These are phyloP conservation scores for Colletotrichum chlorophyti DNA, from an alignment of 2,329 filamentous ascomycete species.

Conservation along the genomic window DNA sequence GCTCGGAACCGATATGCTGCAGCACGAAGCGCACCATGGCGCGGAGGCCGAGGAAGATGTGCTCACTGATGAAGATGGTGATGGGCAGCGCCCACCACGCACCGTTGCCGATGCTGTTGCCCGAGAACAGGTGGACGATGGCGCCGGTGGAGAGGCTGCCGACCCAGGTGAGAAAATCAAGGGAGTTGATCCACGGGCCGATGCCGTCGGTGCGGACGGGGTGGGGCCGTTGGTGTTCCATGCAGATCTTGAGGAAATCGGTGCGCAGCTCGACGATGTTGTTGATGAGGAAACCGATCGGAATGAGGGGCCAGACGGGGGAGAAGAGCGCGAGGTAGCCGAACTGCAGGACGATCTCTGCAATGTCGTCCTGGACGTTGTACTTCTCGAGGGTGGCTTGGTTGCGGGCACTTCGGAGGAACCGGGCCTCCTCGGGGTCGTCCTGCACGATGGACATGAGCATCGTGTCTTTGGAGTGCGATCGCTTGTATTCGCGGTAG, in stretches of 20 bases:
- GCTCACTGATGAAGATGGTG: conserved; percentile 76
- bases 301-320: conserved; percentile 77
- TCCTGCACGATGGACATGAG: conserved; percentile 60
- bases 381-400: conserved; percentile 73
- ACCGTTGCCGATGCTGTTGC: conserved; percentile 59
- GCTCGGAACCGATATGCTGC: conserved; percentile 45
- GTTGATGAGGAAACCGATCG: conserved; percentile 76
- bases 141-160: conserved; percentile 76
- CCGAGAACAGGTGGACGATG: conserved; percentile 75
- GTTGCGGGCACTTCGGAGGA: conserved; percentile 68
- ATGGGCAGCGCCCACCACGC: conserved; percentile 72
- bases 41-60: conserved; percentile 71
- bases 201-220: conserved; percentile 76
- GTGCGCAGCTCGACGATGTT: conserved; percentile 81
- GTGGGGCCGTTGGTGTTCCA: conserved; percentile 74
- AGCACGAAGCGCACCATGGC: conserved; percentile 44
- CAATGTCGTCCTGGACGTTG: conserved; percentile 75
- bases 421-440: conserved; percentile 66
- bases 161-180: conserved; percentile 74
- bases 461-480: conserved; percentile 45
- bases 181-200: conserved; percentile 73
- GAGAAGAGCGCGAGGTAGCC: conserved; percentile 78
- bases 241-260: conserved; percentile 78
- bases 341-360: conserved; percentile 77
- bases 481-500: conserved; percentile 49